Conservation (phyloP, 371 early-diverging fungal genomes). For the Funneliformis caledonium region DNA sequence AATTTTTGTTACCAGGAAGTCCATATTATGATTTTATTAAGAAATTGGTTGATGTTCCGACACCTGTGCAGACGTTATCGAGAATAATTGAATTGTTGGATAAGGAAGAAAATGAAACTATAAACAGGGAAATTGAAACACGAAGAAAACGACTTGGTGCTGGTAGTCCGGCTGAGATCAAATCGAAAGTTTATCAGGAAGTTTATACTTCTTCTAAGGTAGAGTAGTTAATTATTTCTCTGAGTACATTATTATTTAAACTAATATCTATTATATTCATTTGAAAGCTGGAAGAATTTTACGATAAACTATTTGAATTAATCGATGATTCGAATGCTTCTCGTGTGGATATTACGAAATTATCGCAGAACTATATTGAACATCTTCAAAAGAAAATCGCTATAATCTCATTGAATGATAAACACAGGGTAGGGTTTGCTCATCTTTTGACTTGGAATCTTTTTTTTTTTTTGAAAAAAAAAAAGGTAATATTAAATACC, state of each 20-base stretch:
- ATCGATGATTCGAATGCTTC: not conserved
- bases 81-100: slow-evolving; percentile 63
- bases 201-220: slow-evolving; percentile 64
- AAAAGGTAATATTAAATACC: slow-evolving; percentile 43
- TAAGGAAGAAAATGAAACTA: slow-evolving; percentile 58
- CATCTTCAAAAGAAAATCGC: slow-evolving; percentile 41
- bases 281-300: slow-evolving; percentile 30
- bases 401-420: slow-evolving; percentile 46
- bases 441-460: slow-evolving; percentile 31
- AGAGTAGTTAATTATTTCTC: slow-evolving; percentile 13
- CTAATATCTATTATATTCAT: not conserved
- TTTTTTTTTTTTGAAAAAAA: not conserved
- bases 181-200: slow-evolving; percentile 61
- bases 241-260: slow-evolving; percentile 12
- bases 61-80: slow-evolving; percentile 59
- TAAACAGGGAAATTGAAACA: slow-evolving; percentile 66
- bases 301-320: slow-evolving; percentile 25
- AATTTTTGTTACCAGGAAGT: slow-evolving; percentile 55
- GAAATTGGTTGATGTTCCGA: slow-evolving; percentile 51
- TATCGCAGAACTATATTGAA: slow-evolving; percentile 17
- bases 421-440: slow-evolving; percentile 42
- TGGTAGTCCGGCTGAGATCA: slow-evolving; percentile 59
- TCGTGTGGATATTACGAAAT: not conserved
- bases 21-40: slow-evolving; percentile 55
- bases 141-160: slow-evolving; percentile 75